A percentile compares a stretch with the other conserved stretches of the same genome.
Conservation (phyloP, 1,139 yeast genomes). For the Groenewaldozyma sp. region DNA sequence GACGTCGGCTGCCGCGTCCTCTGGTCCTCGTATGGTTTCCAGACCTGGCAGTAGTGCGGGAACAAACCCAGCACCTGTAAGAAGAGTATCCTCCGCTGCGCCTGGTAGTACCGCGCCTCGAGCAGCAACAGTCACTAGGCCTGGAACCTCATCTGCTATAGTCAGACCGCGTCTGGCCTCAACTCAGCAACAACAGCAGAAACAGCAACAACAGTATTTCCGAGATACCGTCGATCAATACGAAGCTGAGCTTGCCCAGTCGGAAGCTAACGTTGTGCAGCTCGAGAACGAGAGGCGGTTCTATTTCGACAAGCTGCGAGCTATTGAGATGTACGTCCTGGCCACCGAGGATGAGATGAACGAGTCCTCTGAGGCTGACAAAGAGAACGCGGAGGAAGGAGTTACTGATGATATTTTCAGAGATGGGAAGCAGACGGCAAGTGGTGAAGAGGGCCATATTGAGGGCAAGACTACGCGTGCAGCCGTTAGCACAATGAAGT, state of each 20-base stretch:
- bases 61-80: slow-evolving; percentile 1
- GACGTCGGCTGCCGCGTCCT: not conserved
- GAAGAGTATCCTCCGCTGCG: slow-evolving; percentile 11
- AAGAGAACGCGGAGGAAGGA: slow-evolving; percentile 13
- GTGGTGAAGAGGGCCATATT: too few species aligned
- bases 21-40: slow-evolving; percentile 6
- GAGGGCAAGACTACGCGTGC: slow-evolving; percentile 11
- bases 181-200: too few species aligned
- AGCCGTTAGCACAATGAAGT: too few species aligned
- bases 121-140: slow-evolving; percentile 5
- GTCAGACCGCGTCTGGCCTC: too few species aligned
- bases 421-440: too few species aligned
- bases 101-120: slow-evolving; percentile 7
- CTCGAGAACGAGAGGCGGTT: slow-evolving; percentile 66
- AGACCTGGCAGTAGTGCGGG: slow-evolving; percentile 6
- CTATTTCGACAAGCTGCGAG: slow-evolving; percentile 81
- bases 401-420: slow-evolving; percentile 13
- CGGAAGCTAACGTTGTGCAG: too few species aligned
- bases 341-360: slow-evolving; percentile 46
- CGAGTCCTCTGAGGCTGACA: slow-evolving; percentile 18
- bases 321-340: slow-evolving; percentile 73
- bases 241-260: slow-evolving; percentile 43
- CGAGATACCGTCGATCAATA: too few species aligned
- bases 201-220: too few species aligned
- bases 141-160: slow-evolving; percentile 3